phyloP scores from a whole-genome alignment of 2,329 filamentous ascomycete species.

The Xylariaceae sp. region DNA sequence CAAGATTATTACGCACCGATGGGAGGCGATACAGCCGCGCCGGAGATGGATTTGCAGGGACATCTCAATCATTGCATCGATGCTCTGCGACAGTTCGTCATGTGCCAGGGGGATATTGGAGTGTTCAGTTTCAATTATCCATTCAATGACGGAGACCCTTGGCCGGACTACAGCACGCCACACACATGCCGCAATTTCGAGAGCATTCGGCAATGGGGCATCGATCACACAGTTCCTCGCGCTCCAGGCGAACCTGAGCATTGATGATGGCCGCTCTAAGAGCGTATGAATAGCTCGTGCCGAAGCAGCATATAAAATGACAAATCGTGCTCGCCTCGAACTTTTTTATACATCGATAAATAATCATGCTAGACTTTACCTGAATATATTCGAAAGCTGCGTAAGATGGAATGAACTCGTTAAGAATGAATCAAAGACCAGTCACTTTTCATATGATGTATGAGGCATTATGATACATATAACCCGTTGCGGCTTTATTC shows the following conservation, averaged over 20 bases:
- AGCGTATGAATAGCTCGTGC: too few relatives aligned
- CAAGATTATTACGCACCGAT: constrained; percentile 46
- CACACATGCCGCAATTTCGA: constrained; percentile 56
- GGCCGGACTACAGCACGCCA: constrained; percentile 53
- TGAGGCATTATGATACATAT: too few relatives aligned
- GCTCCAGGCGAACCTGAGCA: constrained; percentile 32
- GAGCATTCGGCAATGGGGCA: constrained; percentile 49
- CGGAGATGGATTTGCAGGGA: constrained; percentile 40
- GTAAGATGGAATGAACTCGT: too few relatives aligned
- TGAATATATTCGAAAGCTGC: too few relatives aligned
- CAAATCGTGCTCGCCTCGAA: too few relatives aligned
- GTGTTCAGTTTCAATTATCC: constrained; percentile 54
- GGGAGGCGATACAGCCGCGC: constrained; percentile 48
- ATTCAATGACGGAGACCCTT: constrained; percentile 45
- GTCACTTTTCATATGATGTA: too few relatives aligned
- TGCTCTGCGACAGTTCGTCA: constrained; percentile 49
- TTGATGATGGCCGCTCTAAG: constrained; percentile 8
- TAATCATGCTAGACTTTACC: too few relatives aligned
- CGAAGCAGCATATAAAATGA: too few relatives aligned
- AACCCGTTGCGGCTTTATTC: too few relatives aligned
- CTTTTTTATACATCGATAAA: too few relatives aligned
- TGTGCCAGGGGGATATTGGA: constrained; percentile 55
- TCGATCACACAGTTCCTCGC: constrained; percentile 46
- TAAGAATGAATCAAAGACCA: too few relatives aligned
- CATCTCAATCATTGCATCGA: constrained; percentile 56